Conservation (phyloP, 495 filamentous ascomycete species). For the Zalerion maritima region DNA sequence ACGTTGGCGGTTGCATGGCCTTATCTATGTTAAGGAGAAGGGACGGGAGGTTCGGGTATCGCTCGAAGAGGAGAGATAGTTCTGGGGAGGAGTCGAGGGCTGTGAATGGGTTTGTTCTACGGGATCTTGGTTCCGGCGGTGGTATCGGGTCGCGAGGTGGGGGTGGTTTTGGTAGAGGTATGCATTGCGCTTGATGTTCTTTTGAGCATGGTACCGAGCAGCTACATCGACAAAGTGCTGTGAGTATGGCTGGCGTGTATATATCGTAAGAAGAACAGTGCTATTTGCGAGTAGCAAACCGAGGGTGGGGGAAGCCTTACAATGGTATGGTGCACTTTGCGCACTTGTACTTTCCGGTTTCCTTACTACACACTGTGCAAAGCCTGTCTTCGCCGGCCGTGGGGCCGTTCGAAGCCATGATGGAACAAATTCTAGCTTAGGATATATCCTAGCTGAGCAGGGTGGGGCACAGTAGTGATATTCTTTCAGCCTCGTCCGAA, state of each 20-base stretch:
- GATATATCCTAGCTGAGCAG: too few relatives aligned
- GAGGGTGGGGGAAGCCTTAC: constrained; percentile 28
- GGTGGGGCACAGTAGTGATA: too few relatives aligned
- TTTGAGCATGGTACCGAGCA: constrained; percentile 58
- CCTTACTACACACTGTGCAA: constrained; percentile 45
- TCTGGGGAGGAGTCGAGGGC: constrained; percentile 25
- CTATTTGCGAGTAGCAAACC: too few relatives aligned
- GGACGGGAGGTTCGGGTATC: constrained; percentile 34
- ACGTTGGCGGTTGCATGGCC: constrained; percentile 28
- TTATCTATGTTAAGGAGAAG: constrained; percentile 38
- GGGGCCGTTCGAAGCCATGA: too few relatives aligned
- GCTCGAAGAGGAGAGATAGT: constrained; percentile 34
- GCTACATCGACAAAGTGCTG: too few relatives aligned
- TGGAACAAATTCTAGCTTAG: too few relatives aligned
- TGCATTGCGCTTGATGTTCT: constrained; percentile 39
- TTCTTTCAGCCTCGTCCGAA: too few relatives aligned
- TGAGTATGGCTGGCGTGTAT: too few relatives aligned
- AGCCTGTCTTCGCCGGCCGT: constrained; percentile 7
- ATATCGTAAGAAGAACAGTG: too few relatives aligned
- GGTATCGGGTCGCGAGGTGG: constrained; percentile 3
- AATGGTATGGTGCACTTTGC: constrained; percentile 46
- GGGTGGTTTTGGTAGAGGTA: constrained; percentile 9
- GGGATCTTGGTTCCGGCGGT: constrained; percentile 5
- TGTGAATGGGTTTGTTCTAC: constrained; percentile 17
- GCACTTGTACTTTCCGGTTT: constrained; percentile 51